Evolutionary conservation across 768 basidiomycete species (phyloP).

Genomic region (Leccinum boreale): DNA sequence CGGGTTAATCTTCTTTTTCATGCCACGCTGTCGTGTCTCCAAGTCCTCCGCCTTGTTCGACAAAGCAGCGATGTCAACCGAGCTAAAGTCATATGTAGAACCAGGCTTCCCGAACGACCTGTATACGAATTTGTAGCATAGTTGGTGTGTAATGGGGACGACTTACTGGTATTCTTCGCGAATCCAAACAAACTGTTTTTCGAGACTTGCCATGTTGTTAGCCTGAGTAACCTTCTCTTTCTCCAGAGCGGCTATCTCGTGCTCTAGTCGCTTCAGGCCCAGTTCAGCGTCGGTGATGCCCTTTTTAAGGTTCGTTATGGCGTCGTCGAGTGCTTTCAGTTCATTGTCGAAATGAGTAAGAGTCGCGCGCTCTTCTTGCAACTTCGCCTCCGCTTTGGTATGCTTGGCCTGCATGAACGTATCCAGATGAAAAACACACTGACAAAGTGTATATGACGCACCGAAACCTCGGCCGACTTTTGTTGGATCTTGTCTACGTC

Average conservation of each 20-base stretch:
- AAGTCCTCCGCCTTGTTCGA: slow-evolving; percentile 69
- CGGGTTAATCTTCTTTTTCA: slow-evolving; percentile 95
- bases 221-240: slow-evolving; percentile 63
- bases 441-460: slow-evolving; percentile 5
- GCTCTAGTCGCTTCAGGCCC: slow-evolving; percentile 60
- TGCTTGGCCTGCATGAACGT: slow-evolving; percentile 44
- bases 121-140: slow-evolving; percentile 1
- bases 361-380: slow-evolving; percentile 84
- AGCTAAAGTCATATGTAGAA: slow-evolving; percentile 76
- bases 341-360: slow-evolving; percentile 88
- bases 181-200: slow-evolving; percentile 88
- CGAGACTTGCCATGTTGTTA: slow-evolving; percentile 58
- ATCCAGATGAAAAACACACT: neutral
- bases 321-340: slow-evolving; percentile 75
- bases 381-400: slow-evolving; percentile 62
- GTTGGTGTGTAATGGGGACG: neutral
- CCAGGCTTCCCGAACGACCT: slow-evolving; percentile 84
- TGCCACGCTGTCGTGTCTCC: slow-evolving; percentile 71
- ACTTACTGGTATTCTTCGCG: slow-evolving; percentile 80
- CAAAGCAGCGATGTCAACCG: slow-evolving; percentile 57
- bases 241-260: slow-evolving; percentile 56
- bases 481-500: slow-evolving; percentile 61
- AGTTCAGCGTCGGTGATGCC: slow-evolving; percentile 67
- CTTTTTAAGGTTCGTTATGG: slow-evolving; percentile 79
- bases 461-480: slow-evolving; percentile 37